Conservation (phyloP, 768 basidiomycete species). For the Termitomyces sp. region DNA sequence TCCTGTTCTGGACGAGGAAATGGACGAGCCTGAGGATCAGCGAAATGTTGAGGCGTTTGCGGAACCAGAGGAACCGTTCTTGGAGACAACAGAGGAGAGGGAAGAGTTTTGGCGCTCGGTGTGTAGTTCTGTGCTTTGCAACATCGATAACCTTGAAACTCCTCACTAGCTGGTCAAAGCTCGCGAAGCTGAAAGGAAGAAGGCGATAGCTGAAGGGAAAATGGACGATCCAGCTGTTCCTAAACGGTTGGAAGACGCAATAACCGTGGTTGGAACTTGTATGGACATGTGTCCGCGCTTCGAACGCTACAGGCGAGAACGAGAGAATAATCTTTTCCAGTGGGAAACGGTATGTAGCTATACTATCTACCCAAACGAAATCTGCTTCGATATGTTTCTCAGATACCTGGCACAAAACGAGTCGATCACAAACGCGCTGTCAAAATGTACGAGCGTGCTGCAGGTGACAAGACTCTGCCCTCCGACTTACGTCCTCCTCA, state of each 20-base stretch:
- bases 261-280: constrained; percentile 91
- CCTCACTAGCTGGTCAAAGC: constrained; percentile 60
- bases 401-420: constrained; percentile 81
- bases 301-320: constrained; percentile 87
- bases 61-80: constrained; percentile 44
- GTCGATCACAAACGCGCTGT: constrained; percentile 87
- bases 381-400: constrained; percentile 35
- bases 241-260: constrained; percentile 82
- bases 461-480: constrained; percentile 87
- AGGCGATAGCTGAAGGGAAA: constrained; percentile 75
- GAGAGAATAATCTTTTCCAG: constrained; percentile 82
- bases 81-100: constrained; percentile 59
- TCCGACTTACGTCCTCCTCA: constrained; percentile 88
- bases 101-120: constrained; percentile 75
- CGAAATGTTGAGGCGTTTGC: constrained; percentile 22
- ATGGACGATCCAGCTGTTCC: constrained; percentile 85
- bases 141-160: constrained; percentile 17
- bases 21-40: constrained; percentile 28
- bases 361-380: constrained; percentile 23
- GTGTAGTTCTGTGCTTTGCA: constrained; percentile 22
- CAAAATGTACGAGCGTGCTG: constrained; percentile 92
- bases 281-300: constrained; percentile 93
- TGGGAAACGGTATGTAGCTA: constrained; percentile 78
- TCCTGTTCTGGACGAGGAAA: constrained; percentile 28
- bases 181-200: constrained; percentile 67